Evolutionary conservation across 352 stramenopile species (phyloP), one percentile per base, ranked within the genome.

Genomic region (Aphanomyces astaci): DNA sequence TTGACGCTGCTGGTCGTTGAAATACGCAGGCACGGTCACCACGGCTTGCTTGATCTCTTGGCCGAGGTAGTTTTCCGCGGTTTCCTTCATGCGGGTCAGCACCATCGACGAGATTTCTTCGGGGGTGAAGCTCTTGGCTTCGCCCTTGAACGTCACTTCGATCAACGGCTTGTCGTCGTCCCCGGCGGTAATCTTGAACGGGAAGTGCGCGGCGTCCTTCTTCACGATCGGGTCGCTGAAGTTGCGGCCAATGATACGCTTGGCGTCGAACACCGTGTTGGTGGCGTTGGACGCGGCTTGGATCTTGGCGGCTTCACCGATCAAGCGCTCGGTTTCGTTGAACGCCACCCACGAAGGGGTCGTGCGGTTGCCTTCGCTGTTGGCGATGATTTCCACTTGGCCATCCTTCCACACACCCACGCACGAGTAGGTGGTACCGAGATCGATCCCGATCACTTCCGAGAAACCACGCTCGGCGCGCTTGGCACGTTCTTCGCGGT

Each of bases 401-500:
- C 98, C 96, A 72, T 98, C 98, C 76, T 98, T 90, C 93, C 93
- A 99, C 39, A 98, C 93, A 31, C 95, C 96, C 52, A 99, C 92
- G 67, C 96, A 98, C 67, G 90, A 98, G 81, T 98, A 98, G 28
- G 94, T 98, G 62, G 95, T 99, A 71, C 94, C 95, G 51, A 99
- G 82, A 79, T 99, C 96, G 74, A 99, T 99, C 66, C 96, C 96
- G 66, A 98, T 64, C 54, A 73, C 71, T 28, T 90, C 85, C 49
- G 81, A 92, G 76, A 92, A 93, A 25, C 85, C 85, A 80, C 89
- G 89, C 76, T 93, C 85, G 32, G 85, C 85, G 25, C 85, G 83
- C 76, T 89, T 88, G 62, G 85, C 85, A 22, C 82, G 85, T 75
- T 92, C 82, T 75, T 93, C 85, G 19, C 85, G 85, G 74, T 93